Base-by-base conservation (phyloP, 495 filamentous ascomycete species). In the Penicillium waksmanii region DNA sequence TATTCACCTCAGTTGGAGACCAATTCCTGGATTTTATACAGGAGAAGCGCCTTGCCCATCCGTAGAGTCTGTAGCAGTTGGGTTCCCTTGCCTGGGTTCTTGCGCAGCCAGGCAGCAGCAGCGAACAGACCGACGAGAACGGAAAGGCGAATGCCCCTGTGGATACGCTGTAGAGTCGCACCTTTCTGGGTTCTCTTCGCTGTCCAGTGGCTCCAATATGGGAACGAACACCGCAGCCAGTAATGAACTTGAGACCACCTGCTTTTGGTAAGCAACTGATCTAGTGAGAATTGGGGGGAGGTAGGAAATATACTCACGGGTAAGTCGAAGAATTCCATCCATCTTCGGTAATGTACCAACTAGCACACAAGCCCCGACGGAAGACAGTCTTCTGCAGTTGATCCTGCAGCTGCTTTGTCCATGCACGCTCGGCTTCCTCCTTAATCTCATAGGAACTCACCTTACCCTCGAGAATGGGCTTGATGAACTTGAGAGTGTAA, bases 261-360 rank as follows among this genome's bases (percentile, higher is more conserved):
- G 46, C 2, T 54, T 6, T 2, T 31, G 8, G 40, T 21, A 0
- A 21, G 43, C 13, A 38, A 0, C 25, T n/a, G 21, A 36, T 62
- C 35, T 10, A 67, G 51, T 54, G 17, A 19, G 36, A 44, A 5
- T 7, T 15, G 27, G 10, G 2, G 13, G 11, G 6, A 15, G 31
- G 13, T 36, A 42, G 13, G 43, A 13, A 21, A 35, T 8, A 7
- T 19, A 71, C 81, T 73, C 69, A 87, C 84, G 85, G 85, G 69
- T 87, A 87, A 9, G 75, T 74, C 3, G 77, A 80, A 3, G 81
- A 80, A 52, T 88, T 87, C 85, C 85, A 88, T 1, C 82, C 85
- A 34, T 76, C 73, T 6, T 75, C 77, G 7, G 73, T 79, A 56
- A 72, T 75, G 63, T 87, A 88, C 85, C 85, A 88, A 57, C 77